Conservation (phyloP, 805 yeast species). For the Kodamaea restingae region DNA sequence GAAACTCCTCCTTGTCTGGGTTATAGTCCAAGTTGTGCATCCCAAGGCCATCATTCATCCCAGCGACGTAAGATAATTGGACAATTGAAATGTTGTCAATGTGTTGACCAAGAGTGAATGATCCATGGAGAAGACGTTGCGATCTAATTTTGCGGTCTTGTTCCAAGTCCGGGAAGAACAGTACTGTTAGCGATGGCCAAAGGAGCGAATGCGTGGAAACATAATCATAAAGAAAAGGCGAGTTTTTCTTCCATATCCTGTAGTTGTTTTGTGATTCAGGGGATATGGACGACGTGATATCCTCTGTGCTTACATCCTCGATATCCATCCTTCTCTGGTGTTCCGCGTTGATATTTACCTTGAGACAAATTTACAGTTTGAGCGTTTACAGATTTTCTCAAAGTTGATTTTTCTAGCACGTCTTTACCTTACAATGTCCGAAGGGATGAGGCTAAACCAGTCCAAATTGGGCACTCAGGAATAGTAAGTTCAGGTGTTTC, state of each 20-base stretch:
- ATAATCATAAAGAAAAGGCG: constrained; percentile 52
- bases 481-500: constrained; percentile 45
- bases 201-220: constrained; percentile 49
- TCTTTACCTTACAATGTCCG: constrained; percentile 8
- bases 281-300: not conserved
- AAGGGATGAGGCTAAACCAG: constrained; percentile 50
- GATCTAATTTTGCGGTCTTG: constrained; percentile 2
- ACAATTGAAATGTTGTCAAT: constrained; percentile 44
- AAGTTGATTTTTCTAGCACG: not conserved
- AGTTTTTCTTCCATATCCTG: constrained; percentile 58
- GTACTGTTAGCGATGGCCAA: constrained; percentile 62
- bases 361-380: not conserved
- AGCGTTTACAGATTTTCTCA: not conserved
- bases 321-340: constrained; percentile 14
- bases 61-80: constrained; percentile 29
- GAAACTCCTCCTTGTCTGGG: constrained; percentile 39
- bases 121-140: constrained; percentile 53
- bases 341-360: not conserved
- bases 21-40: constrained; percentile 34
- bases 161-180: constrained; percentile 57
- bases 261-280: constrained; percentile 30
- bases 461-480: constrained; percentile 84
- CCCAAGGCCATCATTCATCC: constrained; percentile 33
- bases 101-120: constrained; percentile 58
- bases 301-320: constrained; percentile 17